A percentile compares a stretch with the other conserved stretches of the same genome.
Conservation (phyloP, 306 rosid species). For the Notholithocarpus densiflorus region DNA sequence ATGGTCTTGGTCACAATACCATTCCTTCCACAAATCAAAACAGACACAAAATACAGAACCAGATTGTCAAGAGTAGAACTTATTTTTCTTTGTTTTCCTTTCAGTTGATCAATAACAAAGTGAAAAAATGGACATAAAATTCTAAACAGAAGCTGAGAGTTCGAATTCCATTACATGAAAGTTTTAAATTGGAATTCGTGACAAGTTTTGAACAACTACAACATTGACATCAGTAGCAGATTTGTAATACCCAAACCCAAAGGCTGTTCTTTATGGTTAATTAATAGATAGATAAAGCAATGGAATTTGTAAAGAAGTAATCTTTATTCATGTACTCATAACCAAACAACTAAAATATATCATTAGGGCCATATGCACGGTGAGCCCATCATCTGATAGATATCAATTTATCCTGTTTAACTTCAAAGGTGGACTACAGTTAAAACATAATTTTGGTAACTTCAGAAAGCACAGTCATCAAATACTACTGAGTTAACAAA, state of each 20-base stretch:
- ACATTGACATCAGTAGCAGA: not conserved
- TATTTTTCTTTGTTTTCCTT: not conserved
- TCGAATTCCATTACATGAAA: not conserved
- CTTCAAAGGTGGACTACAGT: not conserved
- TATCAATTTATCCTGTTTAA: not conserved
- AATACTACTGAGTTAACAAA: not conserved
- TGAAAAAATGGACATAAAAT: not conserved
- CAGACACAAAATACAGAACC: not conserved
- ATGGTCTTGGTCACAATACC: not conserved
- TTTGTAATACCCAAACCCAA: not conserved
- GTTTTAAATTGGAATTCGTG: not conserved
- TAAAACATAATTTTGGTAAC: not conserved
- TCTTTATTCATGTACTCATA: not conserved
- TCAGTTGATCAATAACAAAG: not conserved
- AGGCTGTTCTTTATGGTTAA: not conserved
- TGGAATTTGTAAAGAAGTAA: not conserved
- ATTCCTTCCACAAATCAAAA: not conserved
- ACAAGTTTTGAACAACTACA: not conserved
- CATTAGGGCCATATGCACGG: not conserved
- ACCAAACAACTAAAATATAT: not conserved
- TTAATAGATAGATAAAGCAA: not conserved
- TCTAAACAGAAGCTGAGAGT: not conserved
- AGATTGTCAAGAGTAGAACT: not conserved
- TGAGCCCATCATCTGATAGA: not conserved
- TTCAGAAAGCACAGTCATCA: not conserved